Evolutionary conservation across 208 protist genomes (phyloP), one percentile per base, ranked within the genome.

Genomic region (Sergeia podlipaevii): DNA sequence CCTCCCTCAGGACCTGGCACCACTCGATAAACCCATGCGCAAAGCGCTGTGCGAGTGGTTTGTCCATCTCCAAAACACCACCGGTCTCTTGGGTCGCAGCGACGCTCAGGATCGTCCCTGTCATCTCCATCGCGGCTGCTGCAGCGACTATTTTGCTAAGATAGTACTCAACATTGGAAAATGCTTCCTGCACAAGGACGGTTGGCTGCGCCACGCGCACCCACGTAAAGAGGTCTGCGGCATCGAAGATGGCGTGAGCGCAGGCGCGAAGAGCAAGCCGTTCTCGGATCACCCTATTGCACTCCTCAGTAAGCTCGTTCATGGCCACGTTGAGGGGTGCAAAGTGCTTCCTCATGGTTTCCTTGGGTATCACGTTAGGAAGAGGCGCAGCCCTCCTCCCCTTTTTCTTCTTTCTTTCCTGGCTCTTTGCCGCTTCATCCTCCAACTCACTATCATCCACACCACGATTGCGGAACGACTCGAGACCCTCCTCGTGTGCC

Each of bases 181-280:
- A 57, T 3, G 26, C n/a, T 44, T 67, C 51, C 15, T 28, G 28
- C 4, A 33, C 45, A 18, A 27, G 28, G 4, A 32, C 20, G 15
- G 5, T 37, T 20, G 61, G 45, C 32, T 70, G 64, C 18, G 43
- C 66, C 47, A 39, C 66, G 23, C 46, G 43, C 18, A 70, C 49
- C 71, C 65, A 78, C 24, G 66, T 74, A 47, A 74, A 78, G 37
- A 78, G 4, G 46, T 74, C 59, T 27, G 65, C 56, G 6, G 66
- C 71, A 30, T 70, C 56, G 10, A 60, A 43, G 13, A 74, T 38
- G 18, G 65, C 67, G 29, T 74, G 60, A 1, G 58, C 60, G 38
- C 66, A 45, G 4, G 45, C 42, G 11, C 69, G 62, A 45, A 63
- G 24, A n/a, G 65, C 62, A 26, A 59, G 48, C 27, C 64, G 48